A percentile compares a stretch with the other conserved stretches of the same genome.
phyloP scores from a whole-genome alignment of 805 yeast genomes.

The Myxozyma geophila region DNA sequence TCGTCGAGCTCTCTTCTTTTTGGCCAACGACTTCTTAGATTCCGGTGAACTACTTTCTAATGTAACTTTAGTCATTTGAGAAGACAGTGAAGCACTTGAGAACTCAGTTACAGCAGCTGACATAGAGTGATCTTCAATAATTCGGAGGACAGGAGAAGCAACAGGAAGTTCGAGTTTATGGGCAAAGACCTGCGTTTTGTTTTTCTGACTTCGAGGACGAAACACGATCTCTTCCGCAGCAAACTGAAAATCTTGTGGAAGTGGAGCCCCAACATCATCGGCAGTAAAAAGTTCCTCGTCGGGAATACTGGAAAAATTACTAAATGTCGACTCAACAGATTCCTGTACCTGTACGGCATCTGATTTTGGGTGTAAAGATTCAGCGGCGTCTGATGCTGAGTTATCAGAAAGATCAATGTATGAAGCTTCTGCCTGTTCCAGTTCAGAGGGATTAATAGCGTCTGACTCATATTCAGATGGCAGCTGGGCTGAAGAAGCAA shows the following conservation, averaged over 20 bases:
- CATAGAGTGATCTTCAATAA: slow-evolving; percentile 8
- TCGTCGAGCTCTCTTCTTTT: background rate
- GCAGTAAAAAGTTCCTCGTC: background rate
- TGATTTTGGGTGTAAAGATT: too few relatives aligned
- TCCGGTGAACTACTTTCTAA: background rate
- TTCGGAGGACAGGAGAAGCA: background rate
- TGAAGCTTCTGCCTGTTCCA: background rate
- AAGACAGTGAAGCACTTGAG: background rate
- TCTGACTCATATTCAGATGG: background rate
- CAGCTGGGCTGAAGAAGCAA: background rate
- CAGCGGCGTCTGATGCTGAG: too few relatives aligned
- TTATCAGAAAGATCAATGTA: background rate
- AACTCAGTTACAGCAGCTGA: background rate
- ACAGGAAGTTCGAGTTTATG: slow-evolving; percentile 4
- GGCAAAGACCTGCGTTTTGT: slow-evolving; percentile 6
- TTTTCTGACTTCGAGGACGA: slow-evolving; percentile 21
- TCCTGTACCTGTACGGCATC: too few relatives aligned
- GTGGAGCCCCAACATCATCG: too few relatives aligned
- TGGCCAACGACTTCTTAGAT: background rate
- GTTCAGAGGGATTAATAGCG: background rate
- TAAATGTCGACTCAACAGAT: too few relatives aligned
- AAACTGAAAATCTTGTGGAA: slow-evolving; percentile 19
- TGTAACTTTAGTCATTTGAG: background rate
- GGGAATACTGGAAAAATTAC: background rate
- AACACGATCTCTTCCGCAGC: slow-evolving; percentile 24